Base-by-base conservation (phyloP, 2,329 filamentous ascomycete species). In the Colletotrichum tropicale region DNA sequence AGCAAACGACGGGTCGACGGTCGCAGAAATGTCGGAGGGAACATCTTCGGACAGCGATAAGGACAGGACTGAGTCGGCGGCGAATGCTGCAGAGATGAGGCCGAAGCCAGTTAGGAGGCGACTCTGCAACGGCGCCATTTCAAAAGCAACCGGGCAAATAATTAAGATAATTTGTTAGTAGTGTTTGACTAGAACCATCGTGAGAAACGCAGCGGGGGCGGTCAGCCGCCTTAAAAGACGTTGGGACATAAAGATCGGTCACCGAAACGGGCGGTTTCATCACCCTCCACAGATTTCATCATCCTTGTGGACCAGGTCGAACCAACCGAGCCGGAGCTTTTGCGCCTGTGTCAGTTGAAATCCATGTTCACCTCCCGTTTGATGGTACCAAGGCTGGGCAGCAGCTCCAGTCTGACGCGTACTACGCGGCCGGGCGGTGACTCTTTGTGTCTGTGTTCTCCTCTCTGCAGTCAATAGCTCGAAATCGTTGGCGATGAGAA, bases 321-420 rank as follows among this genome's bases (percentile, higher is more conserved):
- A 52, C n/a, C 73, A n/a, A 64, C 18, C 34, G 48, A 56, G 36
- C 58, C 64, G 64, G 70, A 68, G 62, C 30, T 62, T 58, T 64
- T 38, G 69, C 32, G 18, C 55, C 55, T 56, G 66, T 58, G 48
- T 61, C 52, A 56, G 48, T 66, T 55, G 21, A 8, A 68, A 52
- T 56, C 66, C 56, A 61, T 62, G 56, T 52, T 26, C 43, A 28
- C 38, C 43, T 60, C 13, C 30, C 12, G 58, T 62, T 48, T 36
- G 64, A 30, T 60, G 73, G 43, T 28, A 75, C 73, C 70, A 68
- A 73, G 62, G 60, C 70, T 67, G 58, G 70, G 64, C 70, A 58
- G 28, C 43, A 62, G 43, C 73, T 68, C 56, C 64, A 68, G 73
- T 75, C 62, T 75, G 69, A 75, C 73, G 73, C 73, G 73, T 75